These are phyloP conservation scores for Chrysanthemum makinoi DNA, from an alignment of 129 eudicot species.

Conservation along the genomic window DNA sequence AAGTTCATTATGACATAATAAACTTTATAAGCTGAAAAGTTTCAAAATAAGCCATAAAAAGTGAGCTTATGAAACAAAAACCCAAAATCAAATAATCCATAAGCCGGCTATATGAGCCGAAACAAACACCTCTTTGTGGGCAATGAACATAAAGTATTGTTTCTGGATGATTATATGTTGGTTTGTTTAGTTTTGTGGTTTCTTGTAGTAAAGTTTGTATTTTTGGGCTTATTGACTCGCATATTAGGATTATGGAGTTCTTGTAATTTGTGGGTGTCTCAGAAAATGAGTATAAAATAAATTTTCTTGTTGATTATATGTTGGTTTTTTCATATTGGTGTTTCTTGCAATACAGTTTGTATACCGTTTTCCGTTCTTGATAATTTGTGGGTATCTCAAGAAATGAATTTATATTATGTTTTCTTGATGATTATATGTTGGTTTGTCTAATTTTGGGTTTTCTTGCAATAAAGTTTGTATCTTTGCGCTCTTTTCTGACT, in stretches of 20 bases:
- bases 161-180: too few species aligned
- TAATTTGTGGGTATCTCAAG: constrained; percentile 6
- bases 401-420: not conserved
- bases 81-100: too few species aligned
- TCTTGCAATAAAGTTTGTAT: constrained; percentile 25
- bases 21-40: too few species aligned
- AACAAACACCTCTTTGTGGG: too few species aligned
- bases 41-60: too few species aligned
- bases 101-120: too few species aligned
- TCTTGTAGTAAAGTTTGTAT: too few species aligned
- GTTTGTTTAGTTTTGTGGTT: too few species aligned
- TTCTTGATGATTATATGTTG: constrained; percentile 23
- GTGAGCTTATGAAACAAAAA: too few species aligned
- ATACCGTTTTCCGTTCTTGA: constrained; percentile 1
- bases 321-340: not conserved
- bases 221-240: too few species aligned
- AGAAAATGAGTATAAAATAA: not conserved
- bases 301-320: not conserved
- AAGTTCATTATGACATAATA: too few species aligned
- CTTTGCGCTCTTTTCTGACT: constrained; percentile 1
- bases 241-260: not conserved
- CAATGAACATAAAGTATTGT: too few species aligned
- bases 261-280: not conserved
- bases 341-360: not conserved
- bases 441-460: constrained; percentile 16